Evolutionary conservation across 495 filamentous ascomycete species (phyloP).

Genomic region (Xylaria grammica): DNA sequence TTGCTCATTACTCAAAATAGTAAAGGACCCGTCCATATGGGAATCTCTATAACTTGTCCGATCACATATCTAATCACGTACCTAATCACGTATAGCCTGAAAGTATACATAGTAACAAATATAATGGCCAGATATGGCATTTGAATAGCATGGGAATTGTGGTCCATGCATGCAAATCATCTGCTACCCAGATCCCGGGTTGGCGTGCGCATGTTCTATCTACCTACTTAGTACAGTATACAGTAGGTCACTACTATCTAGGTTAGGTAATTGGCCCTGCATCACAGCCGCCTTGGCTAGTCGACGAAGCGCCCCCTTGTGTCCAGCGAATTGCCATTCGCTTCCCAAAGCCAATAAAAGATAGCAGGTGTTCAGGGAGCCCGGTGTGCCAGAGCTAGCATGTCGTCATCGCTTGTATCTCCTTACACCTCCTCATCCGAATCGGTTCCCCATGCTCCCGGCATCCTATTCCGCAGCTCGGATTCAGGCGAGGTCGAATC

Average conservation of each 20-base stretch:
- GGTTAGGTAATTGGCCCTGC: slow-evolving; percentile 2
- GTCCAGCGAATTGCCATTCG: neutral
- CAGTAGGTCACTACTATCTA: slow-evolving; percentile 7
- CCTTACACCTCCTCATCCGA: slow-evolving; percentile 11
- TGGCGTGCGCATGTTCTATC: neutral
- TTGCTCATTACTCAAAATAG: slow-evolving; percentile 24
- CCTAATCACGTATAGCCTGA: slow-evolving; percentile 20
- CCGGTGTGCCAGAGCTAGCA: slow-evolving; percentile 12
- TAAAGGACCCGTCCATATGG: neutral
- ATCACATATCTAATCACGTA: neutral
- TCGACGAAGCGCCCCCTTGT: neutral
- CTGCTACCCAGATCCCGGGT: neutral
- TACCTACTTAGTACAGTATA: slow-evolving; percentile 6
- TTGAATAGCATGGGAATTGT: neutral
- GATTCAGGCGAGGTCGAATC: slow-evolving; percentile 12
- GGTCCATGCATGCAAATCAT: neutral
- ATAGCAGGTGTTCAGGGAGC: neutral
- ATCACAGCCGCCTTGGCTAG: slow-evolving; percentile 11
- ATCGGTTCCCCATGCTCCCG: slow-evolving; percentile 22
- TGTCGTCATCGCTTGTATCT: slow-evolving; percentile 26
- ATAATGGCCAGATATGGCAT: slow-evolving; percentile 14
- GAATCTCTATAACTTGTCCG: neutral
- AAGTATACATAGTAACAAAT: neutral
- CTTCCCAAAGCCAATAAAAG: neutral
- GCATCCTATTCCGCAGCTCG: slow-evolving; percentile 18